These are phyloP conservation scores for Fistulinella prunicolor DNA, from an alignment of 768 basidiomycete species.

Conservation along the genomic window DNA sequence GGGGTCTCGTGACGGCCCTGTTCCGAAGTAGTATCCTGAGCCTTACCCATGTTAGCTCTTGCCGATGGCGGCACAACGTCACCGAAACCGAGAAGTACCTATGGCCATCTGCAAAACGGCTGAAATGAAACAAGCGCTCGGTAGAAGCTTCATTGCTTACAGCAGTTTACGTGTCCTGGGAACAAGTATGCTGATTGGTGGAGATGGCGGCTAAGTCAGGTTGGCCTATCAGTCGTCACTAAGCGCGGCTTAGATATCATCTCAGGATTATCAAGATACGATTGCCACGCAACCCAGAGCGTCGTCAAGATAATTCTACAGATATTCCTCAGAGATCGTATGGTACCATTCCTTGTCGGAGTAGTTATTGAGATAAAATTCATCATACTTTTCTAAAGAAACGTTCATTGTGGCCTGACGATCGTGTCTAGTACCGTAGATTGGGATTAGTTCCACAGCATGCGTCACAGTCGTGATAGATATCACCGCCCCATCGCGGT, in stretches of 20 bases:
- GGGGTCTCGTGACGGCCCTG: too few relatives aligned
- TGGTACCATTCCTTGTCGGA: constrained; percentile 6
- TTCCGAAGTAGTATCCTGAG: too few relatives aligned
- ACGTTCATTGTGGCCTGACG: not conserved
- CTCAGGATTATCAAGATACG: too few relatives aligned
- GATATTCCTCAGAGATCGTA: not conserved
- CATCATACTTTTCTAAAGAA: not conserved
- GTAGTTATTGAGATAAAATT: constrained; percentile 5
- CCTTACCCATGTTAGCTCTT: too few relatives aligned
- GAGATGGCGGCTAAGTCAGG: not conserved
- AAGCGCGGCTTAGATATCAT: too few relatives aligned
- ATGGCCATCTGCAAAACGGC: not conserved
- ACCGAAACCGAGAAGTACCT: too few relatives aligned
- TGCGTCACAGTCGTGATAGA: not conserved
- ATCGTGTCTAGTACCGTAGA: not conserved
- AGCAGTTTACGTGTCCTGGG: not conserved
- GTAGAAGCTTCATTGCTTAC: not conserved
- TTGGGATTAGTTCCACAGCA: not conserved
- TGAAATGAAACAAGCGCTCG: not conserved
- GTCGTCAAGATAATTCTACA: not conserved
- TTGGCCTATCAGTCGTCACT: too few relatives aligned
- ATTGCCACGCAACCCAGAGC: too few relatives aligned
- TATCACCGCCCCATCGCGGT: not conserved
- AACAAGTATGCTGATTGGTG: not conserved
- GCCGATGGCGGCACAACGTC: too few relatives aligned